Evolutionary conservation across 1,139 yeast species (phyloP).

Genomic region (Ogataea hybrid): DNA sequence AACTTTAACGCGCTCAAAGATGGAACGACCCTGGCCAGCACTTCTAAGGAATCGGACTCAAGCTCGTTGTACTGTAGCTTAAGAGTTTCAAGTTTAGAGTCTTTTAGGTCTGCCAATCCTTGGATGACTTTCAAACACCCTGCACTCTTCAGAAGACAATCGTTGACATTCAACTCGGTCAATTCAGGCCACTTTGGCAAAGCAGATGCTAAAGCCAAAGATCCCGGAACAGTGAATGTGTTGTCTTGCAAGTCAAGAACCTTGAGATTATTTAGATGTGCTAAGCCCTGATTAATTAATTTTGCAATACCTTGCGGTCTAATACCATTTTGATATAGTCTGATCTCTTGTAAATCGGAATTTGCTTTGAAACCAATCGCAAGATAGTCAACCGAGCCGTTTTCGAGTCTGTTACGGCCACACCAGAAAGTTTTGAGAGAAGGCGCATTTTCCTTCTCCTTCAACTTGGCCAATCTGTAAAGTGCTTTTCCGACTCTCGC

Average conservation of each 20-base stretch:
- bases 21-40: conserved; percentile 51
- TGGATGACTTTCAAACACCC: conserved; percentile 63
- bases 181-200: conserved; percentile 56
- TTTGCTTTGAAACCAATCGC: conserved; percentile 78
- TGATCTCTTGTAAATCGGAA: conserved; percentile 60
- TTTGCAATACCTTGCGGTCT: conserved; percentile 88
- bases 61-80: conserved; percentile 90
- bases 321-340: conserved; percentile 93
- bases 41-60: conserved; percentile 58
- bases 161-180: conserved; percentile 80
- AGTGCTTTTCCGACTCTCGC: conserved; percentile 87
- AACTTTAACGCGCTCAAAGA: conserved; percentile 60
- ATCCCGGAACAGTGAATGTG: conserved; percentile 85
- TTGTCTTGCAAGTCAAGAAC: conserved; percentile 91
- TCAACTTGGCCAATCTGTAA: conserved; percentile 51
- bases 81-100: conserved; percentile 50
- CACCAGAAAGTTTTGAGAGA: conserved; percentile 80
- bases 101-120: conserved; percentile 40
- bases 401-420: conserved; percentile 95
- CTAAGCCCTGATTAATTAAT: conserved; percentile 71
- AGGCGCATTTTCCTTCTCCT: conserved; percentile 31
- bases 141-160: conserved; percentile 75
- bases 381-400: conserved; percentile 82
- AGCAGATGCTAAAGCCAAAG: conserved; percentile 63
- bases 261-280: conserved; percentile 55